Evolutionary conservation across 768 basidiomycete species (phyloP).

Genomic region (Lepiota venenata): DNA sequence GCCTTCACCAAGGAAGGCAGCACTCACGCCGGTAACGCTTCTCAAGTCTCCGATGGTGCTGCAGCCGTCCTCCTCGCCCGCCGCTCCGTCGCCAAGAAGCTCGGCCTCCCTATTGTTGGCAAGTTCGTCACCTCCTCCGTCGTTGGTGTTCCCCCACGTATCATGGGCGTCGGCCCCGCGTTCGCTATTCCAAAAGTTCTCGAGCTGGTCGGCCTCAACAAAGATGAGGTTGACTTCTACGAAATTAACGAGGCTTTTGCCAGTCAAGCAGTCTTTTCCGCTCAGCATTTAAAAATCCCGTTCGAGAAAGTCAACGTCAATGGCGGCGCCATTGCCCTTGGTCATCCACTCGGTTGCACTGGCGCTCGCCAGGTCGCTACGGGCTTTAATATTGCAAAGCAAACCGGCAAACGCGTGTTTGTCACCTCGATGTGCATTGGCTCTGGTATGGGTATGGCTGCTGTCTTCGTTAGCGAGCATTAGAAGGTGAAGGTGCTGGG

Average conservation of each 20-base stretch:
- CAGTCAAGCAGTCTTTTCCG: constrained; percentile 70
- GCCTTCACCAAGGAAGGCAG: constrained; percentile 73
- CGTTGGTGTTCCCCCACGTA: constrained; percentile 80
- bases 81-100: constrained; percentile 74
- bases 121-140: constrained; percentile 72
- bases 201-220: constrained; percentile 57
- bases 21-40: constrained; percentile 84
- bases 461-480: constrained; percentile 82
- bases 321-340: constrained; percentile 88
- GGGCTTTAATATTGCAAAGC: constrained; percentile 76
- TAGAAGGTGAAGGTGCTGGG: constrained; percentile 23
- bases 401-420: constrained; percentile 73
- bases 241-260: constrained; percentile 95
- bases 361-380: constrained; percentile 89
- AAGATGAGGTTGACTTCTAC: constrained; percentile 81
- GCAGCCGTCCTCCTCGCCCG: constrained; percentile 85
- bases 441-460: constrained; percentile 89
- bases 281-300: constrained; percentile 67
- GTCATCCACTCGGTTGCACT: constrained; percentile 86
- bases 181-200: constrained; percentile 81
- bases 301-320: constrained; percentile 80
- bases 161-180: constrained; percentile 93
- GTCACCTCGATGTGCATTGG: constrained; percentile 93
- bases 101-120: constrained; percentile 83
- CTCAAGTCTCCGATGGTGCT: constrained; percentile 90